Evolutionary conservation across 345 rosid genomes (phyloP), one percentile per base, ranked within the genome.

Genomic region (Camelina sativa): DNA sequence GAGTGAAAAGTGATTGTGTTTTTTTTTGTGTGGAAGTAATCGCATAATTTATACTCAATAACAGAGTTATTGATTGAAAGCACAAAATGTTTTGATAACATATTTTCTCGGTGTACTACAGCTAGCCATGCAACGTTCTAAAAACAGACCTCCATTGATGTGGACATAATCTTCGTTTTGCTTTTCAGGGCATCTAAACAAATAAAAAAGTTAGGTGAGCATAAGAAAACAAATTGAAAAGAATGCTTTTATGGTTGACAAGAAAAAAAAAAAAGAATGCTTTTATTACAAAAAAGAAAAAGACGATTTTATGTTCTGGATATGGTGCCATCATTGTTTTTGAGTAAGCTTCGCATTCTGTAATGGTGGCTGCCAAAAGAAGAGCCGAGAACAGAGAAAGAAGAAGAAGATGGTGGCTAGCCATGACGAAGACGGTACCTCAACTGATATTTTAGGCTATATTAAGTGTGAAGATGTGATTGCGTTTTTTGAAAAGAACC

Each of bases 11-110:
- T 71, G 75, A 11, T 34, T 17, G 28, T 0, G 7, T 1, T 20
- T 20, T 67, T 13, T 13, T 47, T 12, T 23, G 25, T 23, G 52
- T 61, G 20, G 32, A 46, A 59, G 9, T 44, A 37, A 8, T 62
- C 7, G 38, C 65, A 55, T 56, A 1, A 44, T 73, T 73, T 73
- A 65, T 74, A 56, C 51, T n/a, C 51, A 46, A 73, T 44, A 65
- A 23, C 30, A 46, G 4, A 22, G 15, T 16, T 65, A 32, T 22
- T 41, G 30, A 5, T 51, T 72, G 55, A 43, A 17, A 53, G 62
- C 23, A 40, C 47, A 6, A 30, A 43, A 25, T 43, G 19, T 37
- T 8, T 30, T 17, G 0, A 38, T 37, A 28, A 28, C 13, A 28
- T 0, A 52, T 11, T 58, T 60, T 50, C 10, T 22, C 52, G n/a